Conservation (phyloP, 495 filamentous ascomycete genomes). For the Cryomyces antarcticus region DNA sequence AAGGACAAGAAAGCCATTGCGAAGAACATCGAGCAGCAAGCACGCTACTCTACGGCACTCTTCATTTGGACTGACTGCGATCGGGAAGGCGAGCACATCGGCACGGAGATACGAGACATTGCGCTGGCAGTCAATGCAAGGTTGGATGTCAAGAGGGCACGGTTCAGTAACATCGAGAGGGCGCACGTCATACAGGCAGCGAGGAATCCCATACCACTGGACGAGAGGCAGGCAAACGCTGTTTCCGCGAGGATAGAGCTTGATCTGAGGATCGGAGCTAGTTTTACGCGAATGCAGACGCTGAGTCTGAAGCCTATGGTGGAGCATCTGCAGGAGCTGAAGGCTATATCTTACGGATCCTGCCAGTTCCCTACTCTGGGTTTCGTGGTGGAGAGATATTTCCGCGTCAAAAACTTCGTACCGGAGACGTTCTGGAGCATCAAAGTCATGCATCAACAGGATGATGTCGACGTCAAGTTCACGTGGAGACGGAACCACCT, state of each 20-base stretch:
- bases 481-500: conserved; percentile 64
- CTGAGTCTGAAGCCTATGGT: conserved; percentile 48
- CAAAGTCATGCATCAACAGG: conserved; percentile 57
- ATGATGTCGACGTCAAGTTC: conserved; percentile 66
- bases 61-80: conserved; percentile 99
- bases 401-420: conserved; percentile 78
- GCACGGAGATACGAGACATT: conserved; percentile 70
- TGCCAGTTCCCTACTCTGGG: conserved; percentile 95
- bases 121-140: conserved; percentile 50
- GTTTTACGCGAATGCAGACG: conserved; percentile 81
- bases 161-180: conserved; percentile 89
- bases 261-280: conserved; percentile 75
- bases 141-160: conserved; percentile 66
- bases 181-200: conserved; percentile 85
- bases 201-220: conserved; percentile 49
- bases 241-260: conserved; percentile 82
- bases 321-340: conserved; percentile 30
- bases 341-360: conserved; percentile 73
- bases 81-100: conserved; percentile 92
- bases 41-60: conserved; percentile 43
- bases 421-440: conserved; percentile 87
- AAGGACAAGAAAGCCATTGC: conserved; percentile 64
- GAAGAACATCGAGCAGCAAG: conserved; percentile 63
- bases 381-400: conserved; percentile 91
- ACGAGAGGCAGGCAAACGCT: conserved; percentile 71